Percentiles rank a stretch among this genome's conserved stretches.
These are phyloP conservation scores for Talaromyces stipitatus DNA, from an alignment of 495 filamentous ascomycete species.

Conservation along the genomic window DNA sequence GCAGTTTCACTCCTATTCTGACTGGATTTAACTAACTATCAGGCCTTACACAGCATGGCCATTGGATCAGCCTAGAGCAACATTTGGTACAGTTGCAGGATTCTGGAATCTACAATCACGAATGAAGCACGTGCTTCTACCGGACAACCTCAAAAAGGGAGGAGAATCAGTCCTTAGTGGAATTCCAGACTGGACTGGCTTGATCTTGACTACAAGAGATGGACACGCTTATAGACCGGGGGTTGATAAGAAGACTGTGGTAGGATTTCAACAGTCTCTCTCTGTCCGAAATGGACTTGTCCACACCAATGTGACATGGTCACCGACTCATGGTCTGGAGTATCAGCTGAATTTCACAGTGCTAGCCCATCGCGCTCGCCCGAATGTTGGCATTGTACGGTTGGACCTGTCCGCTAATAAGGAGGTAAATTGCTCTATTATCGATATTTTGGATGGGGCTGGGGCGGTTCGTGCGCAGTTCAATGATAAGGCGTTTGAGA, in stretches of 20 bases:
- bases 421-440: slow-evolving; percentile 35
- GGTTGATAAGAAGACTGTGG: background rate
- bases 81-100: slow-evolving; percentile 4
- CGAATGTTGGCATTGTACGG: slow-evolving; percentile 39
- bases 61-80: slow-evolving; percentile 3
- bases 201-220: background rate
- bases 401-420: slow-evolving; percentile 34
- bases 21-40: background rate
- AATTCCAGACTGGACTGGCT: slow-evolving; percentile 7
- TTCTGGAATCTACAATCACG: slow-evolving; percentile 4
- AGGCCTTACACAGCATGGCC: slow-evolving; percentile 1
- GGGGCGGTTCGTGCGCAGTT: slow-evolving; percentile 42
- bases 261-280: background rate
- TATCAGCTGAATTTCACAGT: slow-evolving; percentile 3
- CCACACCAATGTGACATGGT: slow-evolving; percentile 3
- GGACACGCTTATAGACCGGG: background rate
- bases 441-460: slow-evolving; percentile 47
- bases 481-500: slow-evolving; percentile 22
- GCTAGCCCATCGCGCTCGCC: background rate
- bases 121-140: background rate
- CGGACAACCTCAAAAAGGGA: background rate
- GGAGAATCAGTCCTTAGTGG: slow-evolving; percentile 3
- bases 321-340: background rate
- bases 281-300: background rate
- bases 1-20: background rate